Evolutionary conservation across 208 protist species (phyloP).

Genomic region (Jaenimonas drosophilae): DNA sequence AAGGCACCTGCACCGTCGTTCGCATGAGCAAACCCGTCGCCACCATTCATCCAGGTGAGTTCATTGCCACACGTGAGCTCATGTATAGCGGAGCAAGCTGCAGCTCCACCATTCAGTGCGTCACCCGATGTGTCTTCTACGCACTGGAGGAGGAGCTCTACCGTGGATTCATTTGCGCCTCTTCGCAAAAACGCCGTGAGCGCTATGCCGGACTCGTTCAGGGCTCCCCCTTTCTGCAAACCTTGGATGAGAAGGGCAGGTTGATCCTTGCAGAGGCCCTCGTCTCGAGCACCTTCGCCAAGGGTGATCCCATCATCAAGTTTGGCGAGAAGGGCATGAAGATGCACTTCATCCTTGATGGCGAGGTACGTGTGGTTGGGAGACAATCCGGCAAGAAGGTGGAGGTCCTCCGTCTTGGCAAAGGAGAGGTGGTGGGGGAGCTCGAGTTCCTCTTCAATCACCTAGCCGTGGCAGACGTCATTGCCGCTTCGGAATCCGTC

Average conservation of each 20-base stretch:
- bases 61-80: conserved; percentile 81
- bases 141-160: conserved; percentile 77
- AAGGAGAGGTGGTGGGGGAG: conserved; percentile 78
- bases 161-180: conserved; percentile 60
- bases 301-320: conserved; percentile 60
- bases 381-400: conserved; percentile 42
- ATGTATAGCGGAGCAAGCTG: conserved; percentile 82
- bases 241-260: conserved; percentile 75
- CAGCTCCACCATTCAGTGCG: conserved; percentile 68
- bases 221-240: conserved; percentile 59
- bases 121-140: conserved; percentile 69
- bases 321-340: conserved; percentile 55
- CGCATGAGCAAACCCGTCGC: conserved; percentile 63
- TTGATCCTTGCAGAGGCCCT: conserved; percentile 85
- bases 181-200: conserved; percentile 43
- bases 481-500: conserved; percentile 39
- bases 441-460: conserved; percentile 87
- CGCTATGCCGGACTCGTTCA: conserved; percentile 55
- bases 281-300: conserved; percentile 35
- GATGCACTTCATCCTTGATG: conserved; percentile 76
- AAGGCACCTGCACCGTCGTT: conserved; percentile 77
- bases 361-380: conserved; percentile 69
- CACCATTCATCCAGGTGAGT: conserved; percentile 37
- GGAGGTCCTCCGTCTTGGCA: conserved; percentile 51
- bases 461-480: conserved; percentile 76